A percentile compares a stretch with the other conserved stretches of the same genome.
phyloP scores from a whole-genome alignment of 768 basidiomycete genomes.

The Lentinula sp. region DNA sequence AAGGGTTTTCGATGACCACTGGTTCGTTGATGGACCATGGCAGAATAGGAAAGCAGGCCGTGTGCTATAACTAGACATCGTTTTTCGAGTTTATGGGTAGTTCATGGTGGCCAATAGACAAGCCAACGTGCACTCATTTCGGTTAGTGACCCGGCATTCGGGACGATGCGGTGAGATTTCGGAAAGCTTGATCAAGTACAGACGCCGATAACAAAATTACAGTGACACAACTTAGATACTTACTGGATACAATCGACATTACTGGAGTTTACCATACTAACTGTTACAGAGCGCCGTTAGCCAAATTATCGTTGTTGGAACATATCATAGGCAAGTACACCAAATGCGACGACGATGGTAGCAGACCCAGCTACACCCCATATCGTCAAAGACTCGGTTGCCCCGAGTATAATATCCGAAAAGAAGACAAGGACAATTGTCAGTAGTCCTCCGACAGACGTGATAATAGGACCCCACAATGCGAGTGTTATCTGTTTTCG shows the following conservation, averaged over 20 bases:
- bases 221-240: neutral
- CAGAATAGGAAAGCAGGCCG: neutral
- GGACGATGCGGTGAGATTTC: neutral
- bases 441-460: constrained; percentile 88
- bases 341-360: constrained; percentile 80
- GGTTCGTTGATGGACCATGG: neutral
- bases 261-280: neutral
- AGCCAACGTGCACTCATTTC: constrained; percentile 2
- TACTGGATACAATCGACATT: neutral
- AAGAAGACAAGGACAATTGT: constrained; percentile 87
- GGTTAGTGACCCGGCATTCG: neutral
- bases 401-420: constrained; percentile 71
- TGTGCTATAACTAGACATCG: neutral
- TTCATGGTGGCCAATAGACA: constrained; percentile 1
- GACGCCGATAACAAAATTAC: too few relatives aligned
- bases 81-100: neutral
- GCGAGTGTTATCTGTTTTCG: constrained; percentile 63
- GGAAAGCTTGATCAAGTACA: neutral
- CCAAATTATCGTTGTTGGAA: constrained; percentile 23
- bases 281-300: neutral
- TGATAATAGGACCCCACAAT: constrained; percentile 83
- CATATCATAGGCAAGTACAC: constrained; percentile 72
- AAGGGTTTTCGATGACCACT: neutral
- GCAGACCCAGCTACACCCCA: constrained; percentile 76
- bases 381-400: constrained; percentile 51